Evolutionary conservation across 257 asterid genomes (phyloP).

Genomic region (Solanum corneliomulleri): DNA sequence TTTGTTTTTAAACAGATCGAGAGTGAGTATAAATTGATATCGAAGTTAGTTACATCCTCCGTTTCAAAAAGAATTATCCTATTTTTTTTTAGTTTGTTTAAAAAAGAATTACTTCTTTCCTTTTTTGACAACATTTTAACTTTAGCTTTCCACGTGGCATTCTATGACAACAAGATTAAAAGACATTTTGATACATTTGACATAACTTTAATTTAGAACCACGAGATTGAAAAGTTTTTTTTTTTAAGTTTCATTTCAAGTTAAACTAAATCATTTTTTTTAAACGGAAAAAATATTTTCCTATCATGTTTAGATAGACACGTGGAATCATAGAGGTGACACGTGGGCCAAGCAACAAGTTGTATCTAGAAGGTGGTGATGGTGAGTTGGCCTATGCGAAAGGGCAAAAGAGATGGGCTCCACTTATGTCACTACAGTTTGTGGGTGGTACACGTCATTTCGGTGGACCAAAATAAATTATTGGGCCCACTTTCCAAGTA

Average conservation of each 20-base stretch:
- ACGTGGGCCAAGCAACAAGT: slow-evolving; percentile 4
- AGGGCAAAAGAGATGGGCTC: background rate
- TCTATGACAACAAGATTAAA: too few species aligned
- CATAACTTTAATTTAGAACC: rapidly evolving
- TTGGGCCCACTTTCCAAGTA: slow-evolving; percentile 7
- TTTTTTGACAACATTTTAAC: too few species aligned
- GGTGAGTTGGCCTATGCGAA: slow-evolving; percentile 16
- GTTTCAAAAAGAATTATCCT: too few species aligned
- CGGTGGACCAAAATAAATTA: background rate
- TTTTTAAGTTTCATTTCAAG: rapidly evolving
- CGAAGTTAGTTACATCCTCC: too few species aligned
- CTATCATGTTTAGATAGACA: slow-evolving; percentile 16
- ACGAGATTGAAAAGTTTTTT: rapidly evolving
- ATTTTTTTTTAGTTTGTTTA: too few species aligned
- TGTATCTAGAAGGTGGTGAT: slow-evolving; percentile 27
- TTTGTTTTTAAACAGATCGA: too few species aligned
- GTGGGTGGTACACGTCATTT: slow-evolving; percentile 27
- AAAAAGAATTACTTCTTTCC: too few species aligned
- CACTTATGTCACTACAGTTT: background rate
- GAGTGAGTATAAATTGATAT: too few species aligned
- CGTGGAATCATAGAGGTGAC: slow-evolving; percentile 11
- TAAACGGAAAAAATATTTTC: rapidly evolving
- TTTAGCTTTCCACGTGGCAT: too few species aligned
- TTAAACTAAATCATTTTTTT: rapidly evolving
- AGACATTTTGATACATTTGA: too few species aligned